Evolutionary conservation across 768 basidiomycete species (phyloP).

Genomic region (Lentinula sp.): DNA sequence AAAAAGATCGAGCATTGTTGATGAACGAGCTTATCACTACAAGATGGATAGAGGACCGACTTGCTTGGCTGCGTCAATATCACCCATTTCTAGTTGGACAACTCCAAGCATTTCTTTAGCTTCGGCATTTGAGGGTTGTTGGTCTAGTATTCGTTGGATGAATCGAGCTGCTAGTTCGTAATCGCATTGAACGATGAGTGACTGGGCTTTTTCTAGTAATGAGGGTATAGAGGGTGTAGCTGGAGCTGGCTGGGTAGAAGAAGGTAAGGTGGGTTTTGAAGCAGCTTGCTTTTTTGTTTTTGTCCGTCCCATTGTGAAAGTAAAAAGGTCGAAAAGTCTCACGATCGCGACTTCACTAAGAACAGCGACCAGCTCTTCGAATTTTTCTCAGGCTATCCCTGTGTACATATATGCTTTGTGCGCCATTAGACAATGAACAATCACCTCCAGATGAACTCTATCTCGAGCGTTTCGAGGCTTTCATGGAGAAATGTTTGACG

Average conservation of each 20-base stretch:
- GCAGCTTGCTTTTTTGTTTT: conserved; percentile 40
- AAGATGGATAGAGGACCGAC: conserved; percentile 26
- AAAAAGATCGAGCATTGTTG: not conserved
- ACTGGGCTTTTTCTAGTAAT: conserved; percentile 72
- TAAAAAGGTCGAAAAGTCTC: conserved; percentile 4
- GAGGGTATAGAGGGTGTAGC: conserved; percentile 41
- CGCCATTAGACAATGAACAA: conserved; percentile 23
- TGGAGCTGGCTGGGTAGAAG: conserved; percentile 11
- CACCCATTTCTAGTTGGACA: conserved; percentile 71
- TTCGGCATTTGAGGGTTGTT: conserved; percentile 55
- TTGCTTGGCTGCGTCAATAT: conserved; percentile 66
- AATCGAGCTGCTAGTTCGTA: conserved; percentile 78
- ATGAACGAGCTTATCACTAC: not conserved
- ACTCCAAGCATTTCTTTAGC: conserved; percentile 82
- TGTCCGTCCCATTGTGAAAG: conserved; percentile 46
- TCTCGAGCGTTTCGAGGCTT: conserved; percentile 56
- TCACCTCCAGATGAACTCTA: conserved; percentile 46
- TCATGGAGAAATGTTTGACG: conserved; percentile 50
- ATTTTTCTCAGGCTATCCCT: too few relatives aligned
- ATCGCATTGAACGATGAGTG: conserved; percentile 79
- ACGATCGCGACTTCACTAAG: not conserved
- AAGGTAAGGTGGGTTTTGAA: conserved; percentile 25
- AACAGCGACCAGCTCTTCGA: not conserved
- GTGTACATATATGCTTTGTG: conserved; percentile 21
- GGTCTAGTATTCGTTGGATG: conserved; percentile 58